Base-by-base conservation (phyloP, 2,329 filamentous ascomycete genomes). In the Cladosporium sphaerospermum region DNA sequence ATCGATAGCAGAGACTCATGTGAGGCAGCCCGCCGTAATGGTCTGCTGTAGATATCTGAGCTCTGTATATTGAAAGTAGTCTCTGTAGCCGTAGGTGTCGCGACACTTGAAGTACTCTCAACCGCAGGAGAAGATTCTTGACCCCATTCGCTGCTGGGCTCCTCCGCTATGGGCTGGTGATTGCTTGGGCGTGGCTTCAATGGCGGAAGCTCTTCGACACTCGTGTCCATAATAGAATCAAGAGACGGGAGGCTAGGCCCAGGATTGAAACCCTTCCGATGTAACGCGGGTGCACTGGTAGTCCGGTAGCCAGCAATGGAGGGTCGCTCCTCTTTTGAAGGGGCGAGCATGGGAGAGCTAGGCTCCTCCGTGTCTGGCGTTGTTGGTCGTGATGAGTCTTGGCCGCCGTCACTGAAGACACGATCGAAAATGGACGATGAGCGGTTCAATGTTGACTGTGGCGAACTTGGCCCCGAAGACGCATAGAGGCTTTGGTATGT, bases 1-100 rank as follows among this genome's bases (percentile, higher is more conserved):
- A 96, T 79, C 0, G 91, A 96, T 60, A 96, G 80, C 56, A 96
- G 84, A 14, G 89, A 95, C 67, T 96, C 91, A 61, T 95, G 89
- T 1, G 91, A 96, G 2, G 83, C 67, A 2, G 83, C 78, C 32
- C 86, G 84, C 39, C 82, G 86, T 3, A 56, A 32, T 55, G 54
- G 49, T 57, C 55, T 9, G 61, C 14, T 44, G 39, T 50, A 54
- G 31, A 54, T 40, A 18, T 32, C 39, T 14, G 52, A 34, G 19
- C 13, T 54, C 31, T 45, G 34, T 3, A 54, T 23, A 9, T 54
- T 40, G 39, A 54, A 44, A 14, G 34, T n/a, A 32, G 39, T 28
- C 13, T 65, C 63, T 36, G 65, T 62, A 3, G 60, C 59, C 10
- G 61, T 48, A 16, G 61, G 60, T 14, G 64, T 60, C 3, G 48